Percentiles rank a stretch among this genome's conserved stretches.
These are phyloP conservation scores for Globisporangium nunn DNA, from an alignment of 352 stramenopile species.

Conservation along the genomic window DNA sequence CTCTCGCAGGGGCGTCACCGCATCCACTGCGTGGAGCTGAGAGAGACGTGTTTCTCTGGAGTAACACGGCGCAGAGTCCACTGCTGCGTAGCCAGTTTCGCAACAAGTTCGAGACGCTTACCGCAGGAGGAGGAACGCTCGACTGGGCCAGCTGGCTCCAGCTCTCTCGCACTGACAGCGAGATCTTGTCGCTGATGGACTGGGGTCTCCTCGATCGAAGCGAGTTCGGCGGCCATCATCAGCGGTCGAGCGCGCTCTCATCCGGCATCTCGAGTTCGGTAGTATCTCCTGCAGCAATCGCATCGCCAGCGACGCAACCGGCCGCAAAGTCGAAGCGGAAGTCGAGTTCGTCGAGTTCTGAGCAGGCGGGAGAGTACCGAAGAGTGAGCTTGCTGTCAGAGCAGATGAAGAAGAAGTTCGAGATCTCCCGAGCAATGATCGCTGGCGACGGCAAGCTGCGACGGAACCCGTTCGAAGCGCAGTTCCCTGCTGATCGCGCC, in stretches of 20 bases:
- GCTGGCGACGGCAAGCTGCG: slow-evolving; percentile 13
- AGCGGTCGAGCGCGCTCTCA: background rate
- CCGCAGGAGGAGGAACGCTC: slow-evolving; percentile 16
- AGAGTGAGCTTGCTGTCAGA: slow-evolving; percentile 38
- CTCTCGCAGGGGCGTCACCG: slow-evolving; percentile 13
- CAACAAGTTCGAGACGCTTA: slow-evolving; percentile 28
- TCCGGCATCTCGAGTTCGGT: background rate
- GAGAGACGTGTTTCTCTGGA: slow-evolving; percentile 6
- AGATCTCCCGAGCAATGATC: slow-evolving; percentile 21
- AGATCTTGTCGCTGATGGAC: slow-evolving; percentile 29
- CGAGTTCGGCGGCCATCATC: background rate
- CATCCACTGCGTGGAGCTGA: slow-evolving; percentile 4
- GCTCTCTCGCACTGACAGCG: slow-evolving; percentile 23
- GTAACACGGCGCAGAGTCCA: slow-evolving; percentile 25
- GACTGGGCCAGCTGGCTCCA: slow-evolving; percentile 28
- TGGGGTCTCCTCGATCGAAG: slow-evolving; percentile 16
- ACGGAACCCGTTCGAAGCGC: slow-evolving; percentile 32
- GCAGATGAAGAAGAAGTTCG: slow-evolving; percentile 45
- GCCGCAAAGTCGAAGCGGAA: slow-evolving; percentile 1
- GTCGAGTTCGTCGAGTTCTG: background rate
- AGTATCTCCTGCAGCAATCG: slow-evolving; percentile 9
- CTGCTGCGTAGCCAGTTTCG: slow-evolving; percentile 41
- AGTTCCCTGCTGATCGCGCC: slow-evolving; percentile 4
- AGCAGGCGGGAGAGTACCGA: background rate
- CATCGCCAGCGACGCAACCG: background rate